Conservation (phyloP, 257 asterid genomes). For the Sherardia arvensis region DNA sequence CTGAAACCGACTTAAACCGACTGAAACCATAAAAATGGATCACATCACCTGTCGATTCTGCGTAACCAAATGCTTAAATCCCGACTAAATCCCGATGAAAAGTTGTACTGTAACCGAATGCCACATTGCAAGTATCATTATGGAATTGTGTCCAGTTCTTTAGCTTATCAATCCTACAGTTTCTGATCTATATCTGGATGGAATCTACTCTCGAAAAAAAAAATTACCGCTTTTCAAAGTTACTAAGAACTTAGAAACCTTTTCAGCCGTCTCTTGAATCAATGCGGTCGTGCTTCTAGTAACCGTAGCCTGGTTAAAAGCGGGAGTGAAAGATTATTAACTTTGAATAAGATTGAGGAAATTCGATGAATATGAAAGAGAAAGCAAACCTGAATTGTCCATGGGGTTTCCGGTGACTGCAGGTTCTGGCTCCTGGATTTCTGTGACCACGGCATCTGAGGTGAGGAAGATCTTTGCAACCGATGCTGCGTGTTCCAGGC, state of each 20-base stretch:
- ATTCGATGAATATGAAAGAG: neutral
- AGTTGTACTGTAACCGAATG: neutral
- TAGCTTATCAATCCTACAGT: neutral
- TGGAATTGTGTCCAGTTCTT: too few species aligned
- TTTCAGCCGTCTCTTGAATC: neutral
- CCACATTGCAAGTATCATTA: too few species aligned
- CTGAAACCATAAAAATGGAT: neutral
- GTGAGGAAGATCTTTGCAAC: conserved; percentile 47
- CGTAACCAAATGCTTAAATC: neutral
- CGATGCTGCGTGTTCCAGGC: conserved; percentile 50
- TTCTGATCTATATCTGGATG: too few species aligned
- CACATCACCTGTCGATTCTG: neutral
- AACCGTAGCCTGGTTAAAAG: conserved; percentile 20
- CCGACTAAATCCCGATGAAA: neutral
- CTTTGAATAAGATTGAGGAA: neutral
- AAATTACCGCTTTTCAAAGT: neutral
- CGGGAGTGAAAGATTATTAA: neutral
- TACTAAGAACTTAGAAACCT: neutral
- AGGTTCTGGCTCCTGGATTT: conserved; percentile 38
- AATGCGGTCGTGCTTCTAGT: conserved; percentile 6
- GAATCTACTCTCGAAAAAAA: neutral
- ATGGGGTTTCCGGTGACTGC: conserved; percentile 31
- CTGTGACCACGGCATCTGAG: conserved; percentile 46
- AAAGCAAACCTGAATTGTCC: conserved; percentile 32
- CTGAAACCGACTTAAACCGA: neutral